Evolutionary conservation across 1,284 basidiomycete genomes (phyloP).

Genomic region (Sporisorium sorghi): DNA sequence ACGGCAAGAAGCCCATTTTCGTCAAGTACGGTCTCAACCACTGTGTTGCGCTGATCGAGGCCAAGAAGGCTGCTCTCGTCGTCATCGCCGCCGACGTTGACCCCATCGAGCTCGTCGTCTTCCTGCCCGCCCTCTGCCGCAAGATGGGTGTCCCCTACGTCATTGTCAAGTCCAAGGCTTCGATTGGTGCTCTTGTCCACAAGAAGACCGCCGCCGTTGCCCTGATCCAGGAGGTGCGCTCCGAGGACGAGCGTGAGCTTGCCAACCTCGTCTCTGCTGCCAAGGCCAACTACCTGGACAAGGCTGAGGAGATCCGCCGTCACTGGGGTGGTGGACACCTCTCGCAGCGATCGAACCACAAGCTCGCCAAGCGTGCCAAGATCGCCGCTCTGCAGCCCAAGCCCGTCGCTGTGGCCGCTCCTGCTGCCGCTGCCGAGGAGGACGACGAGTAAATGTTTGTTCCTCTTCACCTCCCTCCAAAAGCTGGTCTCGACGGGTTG

Average conservation of each 20-base stretch:
- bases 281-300: constrained; percentile 96
- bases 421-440: constrained; percentile 38
- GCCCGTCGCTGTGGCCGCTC: constrained; percentile 41
- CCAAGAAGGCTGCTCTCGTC: constrained; percentile 97
- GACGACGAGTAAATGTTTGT: constrained; percentile 51
- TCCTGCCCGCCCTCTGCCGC: constrained; percentile 96
- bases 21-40: constrained; percentile 99
- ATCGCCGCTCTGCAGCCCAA: constrained; percentile 74
- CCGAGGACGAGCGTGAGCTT: constrained; percentile 92
- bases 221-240: constrained; percentile 90
- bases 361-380: constrained; percentile 94
- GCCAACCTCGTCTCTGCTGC: constrained; percentile 90
- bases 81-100: constrained; percentile 98
- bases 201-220: constrained; percentile 97
- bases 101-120: constrained; percentile 93
- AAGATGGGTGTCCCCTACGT: constrained; percentile 99
- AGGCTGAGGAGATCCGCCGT: constrained; percentile 89
- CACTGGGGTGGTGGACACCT: constrained; percentile 97
- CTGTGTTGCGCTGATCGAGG: constrained; percentile 86
- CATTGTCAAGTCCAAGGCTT: constrained; percentile 95
- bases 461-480: constrained; percentile 20
- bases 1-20: constrained; percentile 85
- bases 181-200: constrained; percentile 94
- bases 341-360: constrained; percentile 90
- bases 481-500: constrained; percentile 32